Base-by-base conservation (phyloP, 441 rosid species). In the Brassica balearica region DNA sequence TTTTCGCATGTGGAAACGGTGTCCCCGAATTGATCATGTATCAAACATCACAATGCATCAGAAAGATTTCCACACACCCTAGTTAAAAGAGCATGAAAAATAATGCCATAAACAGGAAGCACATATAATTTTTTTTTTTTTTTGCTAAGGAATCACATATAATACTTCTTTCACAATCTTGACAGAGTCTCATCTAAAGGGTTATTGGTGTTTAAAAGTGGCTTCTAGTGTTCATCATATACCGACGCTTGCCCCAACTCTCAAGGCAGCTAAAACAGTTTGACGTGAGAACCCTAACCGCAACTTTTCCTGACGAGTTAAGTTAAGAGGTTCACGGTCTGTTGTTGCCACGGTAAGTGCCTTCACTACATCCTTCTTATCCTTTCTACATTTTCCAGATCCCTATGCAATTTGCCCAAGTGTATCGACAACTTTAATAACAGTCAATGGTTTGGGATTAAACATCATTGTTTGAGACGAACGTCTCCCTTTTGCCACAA, bases 51-150 rank as follows among this genome's bases (percentile, higher is more conserved):
- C 3, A 38, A 8, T 34, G 43, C 43, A 38, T 38, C 43, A 38
- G 43, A 38, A 81, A 95, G 97, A 86, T 92, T 29, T 83, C 99
- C 98, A 95, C 51, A 93, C 85, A 77, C 96, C 97, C 80, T 84
- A 41, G 76, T 77, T 61, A 95, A 88, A 83, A 95, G 96, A 38
- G 92, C 94, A 65, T 94, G 89, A 70, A 93, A 87, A 75, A 95
- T 87, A 76, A 77, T 95, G 76, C 90, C 97, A 86, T 93, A 95
- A 68, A 88, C 93, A 64, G 98, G 99, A 83, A 95, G 92, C 67
- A 91, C 84, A 17, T 96, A 90, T 80, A 88, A 92, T 27, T 19
- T 25, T 25, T 25, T 25, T 25, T 25, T 25, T 25, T 25, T 25
- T 25, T 25, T 25, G 27, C 27, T 25, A 25, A 25, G 1, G 27